Base-by-base conservation (phyloP, 768 basidiomycete genomes). In the Tricholoma furcatifolium region DNA sequence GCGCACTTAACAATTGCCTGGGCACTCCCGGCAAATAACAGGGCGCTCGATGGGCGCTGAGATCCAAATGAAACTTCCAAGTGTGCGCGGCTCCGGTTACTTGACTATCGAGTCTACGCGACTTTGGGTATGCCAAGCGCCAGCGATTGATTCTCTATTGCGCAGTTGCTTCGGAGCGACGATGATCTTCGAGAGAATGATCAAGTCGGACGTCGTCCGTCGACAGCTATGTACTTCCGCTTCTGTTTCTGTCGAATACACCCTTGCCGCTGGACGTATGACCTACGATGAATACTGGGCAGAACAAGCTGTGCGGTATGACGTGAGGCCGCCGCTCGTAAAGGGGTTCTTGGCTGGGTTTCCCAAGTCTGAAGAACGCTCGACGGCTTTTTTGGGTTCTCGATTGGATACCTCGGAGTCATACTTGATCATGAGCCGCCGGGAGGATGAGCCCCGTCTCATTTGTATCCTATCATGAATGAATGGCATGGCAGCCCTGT, bases 331-430 rank as follows among this genome's bases (percentile, higher is more conserved):
- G 43, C 31, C 43, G 18, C 52, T 57, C 20, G 47, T 48, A 15
- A 36, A 50, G 27, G 55, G 36, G 7, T 34, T 51, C 21, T 48
- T 40, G 21, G 55, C 47, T 40, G 54, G 58, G 58, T 70, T 66
- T 64, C 67, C 72, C 36, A 67, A 75, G 15, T 80, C 78, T 51
- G 72, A 72, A 54, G 76, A 78, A 67, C 75, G 78, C 41, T 80
- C 73, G 47, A 77, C 77, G 38, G 71, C 60, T 39, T 61, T 50
- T 45, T 67, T 63, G 65, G 51, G 46, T 15, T 35, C 30, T 12
- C 11, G 17, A 38, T 44, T 14, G 11, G 5, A 5, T 44, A 34
- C 9, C 17, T 9, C 27, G 27, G 27, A 27, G 27, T 27, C 27
- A 27, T 27, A 27, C 27, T 27, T 27, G 27, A 7, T 27, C 27